Evolutionary conservation across 176 grass and related monocot genomes (phyloP).

Genomic region (maize (Zea mays)): Zm-B73-REFERENCE-NAM-5.0 NC_050096.1:38737001-38737500

Average conservation of each 20-base stretch:
- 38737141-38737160: conserved; percentile 79
- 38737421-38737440: conserved; percentile 55
- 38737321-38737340: conserved; percentile 32
- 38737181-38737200: conserved; percentile 25
- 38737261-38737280: background rate
- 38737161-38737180: conserved; percentile 63
- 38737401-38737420: conserved; percentile 77
- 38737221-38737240: background rate
- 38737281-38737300: conserved; percentile 9
- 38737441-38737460: conserved; percentile 62
- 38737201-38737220: conserved; percentile 1
- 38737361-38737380: conserved; percentile 83
- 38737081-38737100: conserved; percentile 88
- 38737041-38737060: background rate
- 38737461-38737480: background rate
- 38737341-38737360: conserved; percentile 44
- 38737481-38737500: background rate
- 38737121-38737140: conserved; percentile 77
- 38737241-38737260: conserved; percentile 5
- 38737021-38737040: conserved; percentile 28
- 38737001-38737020: conserved; percentile 53
- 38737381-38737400: conserved; percentile 90
- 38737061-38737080: conserved; percentile 25
- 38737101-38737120: conserved; percentile 93
- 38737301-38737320: conserved; percentile 6